Percentiles rank a stretch among this genome's conserved stretches.
These are phyloP conservation scores for Babesia ovata DNA, from an alignment of 169 alveolate genomes.

Conservation along the genomic window DNA sequence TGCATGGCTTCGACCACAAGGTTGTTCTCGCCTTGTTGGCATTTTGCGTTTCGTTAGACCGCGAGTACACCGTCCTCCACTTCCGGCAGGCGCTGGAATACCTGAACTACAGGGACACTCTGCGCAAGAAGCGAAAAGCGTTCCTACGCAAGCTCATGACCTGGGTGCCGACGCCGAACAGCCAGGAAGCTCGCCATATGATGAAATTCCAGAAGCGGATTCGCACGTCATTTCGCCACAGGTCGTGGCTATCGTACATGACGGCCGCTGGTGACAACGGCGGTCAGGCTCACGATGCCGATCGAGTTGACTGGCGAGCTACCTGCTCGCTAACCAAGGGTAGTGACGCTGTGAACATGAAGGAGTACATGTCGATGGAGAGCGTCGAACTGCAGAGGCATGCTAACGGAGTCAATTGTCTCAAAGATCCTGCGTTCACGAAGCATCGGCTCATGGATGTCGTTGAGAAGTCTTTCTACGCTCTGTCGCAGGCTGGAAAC, in stretches of 20 bases:
- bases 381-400: background rate
- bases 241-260: background rate
- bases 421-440: background rate
- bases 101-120: slow-evolving; percentile 55
- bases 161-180: slow-evolving; percentile 50
- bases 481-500: background rate
- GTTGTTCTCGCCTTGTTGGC: slow-evolving; percentile 15
- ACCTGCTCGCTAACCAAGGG: background rate
- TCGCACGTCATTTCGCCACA: background rate
- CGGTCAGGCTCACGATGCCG: background rate
- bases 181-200: slow-evolving; percentile 40
- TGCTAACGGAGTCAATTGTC: background rate
- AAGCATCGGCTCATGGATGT: background rate
- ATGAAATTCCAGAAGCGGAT: slow-evolving; percentile 46
- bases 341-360: background rate
- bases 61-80: slow-evolving; percentile 42
- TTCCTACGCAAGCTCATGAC: slow-evolving; percentile 48
- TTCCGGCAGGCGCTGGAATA: slow-evolving; percentile 56
- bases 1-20: background rate
- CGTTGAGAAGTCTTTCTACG: background rate
- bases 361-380: background rate
- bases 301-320: too few species aligned
- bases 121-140: slow-evolving; percentile 44
- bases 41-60: slow-evolving; percentile 33
- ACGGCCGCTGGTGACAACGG: background rate